Conservation (phyloP, 257 asterid genomes). For the Solanum paucissectum region DNA sequence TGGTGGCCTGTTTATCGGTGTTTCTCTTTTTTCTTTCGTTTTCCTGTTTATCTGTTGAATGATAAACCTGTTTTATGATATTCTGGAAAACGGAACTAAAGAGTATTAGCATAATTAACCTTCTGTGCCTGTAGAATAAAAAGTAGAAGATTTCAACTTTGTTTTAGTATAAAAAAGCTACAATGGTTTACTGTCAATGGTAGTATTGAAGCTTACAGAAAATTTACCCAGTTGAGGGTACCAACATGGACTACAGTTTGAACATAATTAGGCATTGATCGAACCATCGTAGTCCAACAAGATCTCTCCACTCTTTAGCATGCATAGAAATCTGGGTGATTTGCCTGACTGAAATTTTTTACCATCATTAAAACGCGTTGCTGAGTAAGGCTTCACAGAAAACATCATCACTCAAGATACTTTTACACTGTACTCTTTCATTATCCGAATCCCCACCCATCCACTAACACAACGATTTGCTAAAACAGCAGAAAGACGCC, state of each 20-base stretch:
- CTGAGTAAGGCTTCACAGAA: not conserved
- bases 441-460: not conserved
- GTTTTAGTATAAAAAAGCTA: not conserved
- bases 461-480: not conserved
- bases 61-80: not conserved
- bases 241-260: not conserved
- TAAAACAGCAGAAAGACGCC: not conserved
- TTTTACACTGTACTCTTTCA: not conserved
- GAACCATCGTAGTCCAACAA: not conserved
- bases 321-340: not conserved
- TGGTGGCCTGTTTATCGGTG: not conserved
- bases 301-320: not conserved
- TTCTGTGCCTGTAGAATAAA: not conserved
- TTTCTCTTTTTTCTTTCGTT: not conserved
- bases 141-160: not conserved
- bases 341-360: not conserved
- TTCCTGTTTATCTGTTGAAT: not conserved
- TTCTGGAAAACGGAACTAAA: not conserved
- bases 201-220: not conserved
- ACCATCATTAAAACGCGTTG: not conserved
- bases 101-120: not conserved
- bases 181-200: not conserved
- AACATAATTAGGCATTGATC: not conserved
- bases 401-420: not conserved
- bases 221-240: not conserved